A percentile compares a stretch with the other conserved stretches of the same genome.
phyloP scores from a whole-genome alignment of 306 rosid species.

The Pyrus betulifolia region DNA sequence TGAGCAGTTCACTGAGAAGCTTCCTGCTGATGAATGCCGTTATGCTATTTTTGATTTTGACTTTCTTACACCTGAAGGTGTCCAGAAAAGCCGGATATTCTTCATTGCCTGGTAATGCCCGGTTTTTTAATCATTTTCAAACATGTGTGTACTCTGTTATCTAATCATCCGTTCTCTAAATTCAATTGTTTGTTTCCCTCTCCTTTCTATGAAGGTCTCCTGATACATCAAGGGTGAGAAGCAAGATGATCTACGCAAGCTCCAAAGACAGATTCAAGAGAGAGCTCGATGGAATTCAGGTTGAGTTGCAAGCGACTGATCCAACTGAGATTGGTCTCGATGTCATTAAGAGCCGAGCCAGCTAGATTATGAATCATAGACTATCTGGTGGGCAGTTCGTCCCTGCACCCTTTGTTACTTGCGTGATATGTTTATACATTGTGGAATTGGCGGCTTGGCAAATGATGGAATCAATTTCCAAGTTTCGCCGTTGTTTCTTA shows the following conservation, averaged over 20 bases:
- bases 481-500: slow-evolving; percentile 34
- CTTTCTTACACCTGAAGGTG: slow-evolving; percentile 63
- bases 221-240: slow-evolving; percentile 68
- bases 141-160: neutral
- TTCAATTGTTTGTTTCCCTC: neutral
- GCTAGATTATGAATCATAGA: slow-evolving; percentile 27
- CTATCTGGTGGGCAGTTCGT: slow-evolving; percentile 20
- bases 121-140: neutral
- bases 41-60: slow-evolving; percentile 83
- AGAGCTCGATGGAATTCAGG: slow-evolving; percentile 84
- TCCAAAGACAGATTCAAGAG: slow-evolving; percentile 90
- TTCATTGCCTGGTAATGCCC: slow-evolving; percentile 65
- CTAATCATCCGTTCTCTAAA: neutral
- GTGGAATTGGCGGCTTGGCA: slow-evolving; percentile 38
- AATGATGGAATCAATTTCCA: slow-evolving; percentile 32
- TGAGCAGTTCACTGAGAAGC: slow-evolving; percentile 63
- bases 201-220: slow-evolving; percentile 57
- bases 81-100: slow-evolving; percentile 76
- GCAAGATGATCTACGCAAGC: slow-evolving; percentile 93
- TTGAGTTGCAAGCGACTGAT: slow-evolving; percentile 83
- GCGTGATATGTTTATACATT: slow-evolving; percentile 35
- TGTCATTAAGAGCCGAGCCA: slow-evolving; percentile 68
- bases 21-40: slow-evolving; percentile 77
- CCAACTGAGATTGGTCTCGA: slow-evolving; percentile 79
- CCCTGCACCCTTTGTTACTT: slow-evolving; percentile 27